Conservation (phyloP, 1,139 yeast species). For the Sugiyamaella grinbergsii region DNA sequence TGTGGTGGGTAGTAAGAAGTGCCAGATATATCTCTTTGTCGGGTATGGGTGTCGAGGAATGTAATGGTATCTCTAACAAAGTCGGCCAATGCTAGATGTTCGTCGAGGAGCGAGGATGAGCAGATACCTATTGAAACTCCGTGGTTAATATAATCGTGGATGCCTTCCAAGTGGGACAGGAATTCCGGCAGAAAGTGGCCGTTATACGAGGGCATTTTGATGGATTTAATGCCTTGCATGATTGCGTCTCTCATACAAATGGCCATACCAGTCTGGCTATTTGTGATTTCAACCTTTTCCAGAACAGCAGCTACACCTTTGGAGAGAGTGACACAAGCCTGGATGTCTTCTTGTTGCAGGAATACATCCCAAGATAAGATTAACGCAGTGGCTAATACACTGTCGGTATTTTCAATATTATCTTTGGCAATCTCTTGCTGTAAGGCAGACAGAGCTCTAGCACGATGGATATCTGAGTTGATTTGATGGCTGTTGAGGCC, state of each 20-base stretch:
- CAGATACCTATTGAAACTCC: constrained; percentile 18
- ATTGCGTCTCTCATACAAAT: constrained; percentile 38
- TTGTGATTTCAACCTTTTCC: constrained; percentile 33
- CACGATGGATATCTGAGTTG: constrained; percentile 36
- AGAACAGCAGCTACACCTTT: constrained; percentile 40
- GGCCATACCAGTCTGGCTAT: constrained; percentile 37
- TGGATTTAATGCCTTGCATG: constrained; percentile 39
- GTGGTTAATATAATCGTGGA: constrained; percentile 27
- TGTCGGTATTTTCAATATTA: constrained; percentile 34
- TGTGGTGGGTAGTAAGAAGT: constrained; percentile 33
- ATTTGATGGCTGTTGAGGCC: constrained; percentile 25
- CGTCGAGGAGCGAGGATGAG: constrained; percentile 22
- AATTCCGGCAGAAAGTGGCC: constrained; percentile 42
- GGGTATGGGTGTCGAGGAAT: constrained; percentile 28
- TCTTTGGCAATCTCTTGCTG: constrained; percentile 32
- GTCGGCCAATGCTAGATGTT: constrained; percentile 30
- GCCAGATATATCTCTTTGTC: constrained; percentile 24
- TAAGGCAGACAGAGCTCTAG: constrained; percentile 36
- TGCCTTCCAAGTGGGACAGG: constrained; percentile 30
- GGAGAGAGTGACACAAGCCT: constrained; percentile 36
- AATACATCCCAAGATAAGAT: constrained; percentile 41
- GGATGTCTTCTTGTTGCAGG: constrained; percentile 37
- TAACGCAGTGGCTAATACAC: constrained; percentile 37
- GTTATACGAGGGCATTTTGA: constrained; percentile 45
- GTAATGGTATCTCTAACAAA: constrained; percentile 28